Percentiles rank a stretch among this genome's conserved stretches.
Evolutionary conservation across 345 rosid species (phyloP).

Genomic region (Crucihimalaya himalaica): DNA sequence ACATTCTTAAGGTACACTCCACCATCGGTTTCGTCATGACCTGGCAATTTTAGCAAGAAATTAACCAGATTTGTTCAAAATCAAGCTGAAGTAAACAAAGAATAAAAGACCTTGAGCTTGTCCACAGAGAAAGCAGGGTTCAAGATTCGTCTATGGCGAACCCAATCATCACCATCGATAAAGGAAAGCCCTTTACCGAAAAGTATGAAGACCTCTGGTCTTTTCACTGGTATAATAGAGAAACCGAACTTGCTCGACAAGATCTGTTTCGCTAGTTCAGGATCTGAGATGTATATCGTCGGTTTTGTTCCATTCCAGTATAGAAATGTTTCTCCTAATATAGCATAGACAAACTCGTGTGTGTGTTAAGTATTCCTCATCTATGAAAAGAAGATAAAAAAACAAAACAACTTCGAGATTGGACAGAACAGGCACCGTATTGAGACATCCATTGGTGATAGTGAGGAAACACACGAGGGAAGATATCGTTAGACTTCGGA

Average conservation of each 20-base stretch:
- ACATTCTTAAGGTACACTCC: constrained; percentile 15
- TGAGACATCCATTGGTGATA: constrained; percentile 15
- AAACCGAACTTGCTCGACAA: constrained; percentile 41
- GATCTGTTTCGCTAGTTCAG: constrained; percentile 41
- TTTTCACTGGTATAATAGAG: constrained; percentile 10
- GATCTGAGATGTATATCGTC: constrained; percentile 35
- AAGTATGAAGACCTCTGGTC: constrained; percentile 8
- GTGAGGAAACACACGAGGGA: constrained; percentile 22
- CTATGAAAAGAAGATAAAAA: background rate
- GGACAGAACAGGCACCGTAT: background rate
- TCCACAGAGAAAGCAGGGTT: constrained; percentile 48
- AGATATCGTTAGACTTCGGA: background rate
- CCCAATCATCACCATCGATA: constrained; percentile 40
- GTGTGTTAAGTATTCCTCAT: background rate
- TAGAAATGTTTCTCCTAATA: constrained; percentile 41
- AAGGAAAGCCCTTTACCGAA: constrained; percentile 38
- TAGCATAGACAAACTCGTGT: background rate
- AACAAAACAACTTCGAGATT: background rate
- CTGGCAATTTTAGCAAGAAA: constrained; percentile 12
- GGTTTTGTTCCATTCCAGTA: constrained; percentile 45
- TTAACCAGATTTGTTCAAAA: background rate
- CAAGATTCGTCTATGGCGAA: constrained; percentile 35
- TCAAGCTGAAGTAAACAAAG: background rate
- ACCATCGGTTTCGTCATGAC: constrained; percentile 32
- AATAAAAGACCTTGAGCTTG: constrained; percentile 41